A percentile compares a stretch with the other conserved stretches of the same genome.
Evolutionary conservation across 2,329 filamentous ascomycete genomes (phyloP).

Genomic region (Conoideocrella luteorostrata): DNA sequence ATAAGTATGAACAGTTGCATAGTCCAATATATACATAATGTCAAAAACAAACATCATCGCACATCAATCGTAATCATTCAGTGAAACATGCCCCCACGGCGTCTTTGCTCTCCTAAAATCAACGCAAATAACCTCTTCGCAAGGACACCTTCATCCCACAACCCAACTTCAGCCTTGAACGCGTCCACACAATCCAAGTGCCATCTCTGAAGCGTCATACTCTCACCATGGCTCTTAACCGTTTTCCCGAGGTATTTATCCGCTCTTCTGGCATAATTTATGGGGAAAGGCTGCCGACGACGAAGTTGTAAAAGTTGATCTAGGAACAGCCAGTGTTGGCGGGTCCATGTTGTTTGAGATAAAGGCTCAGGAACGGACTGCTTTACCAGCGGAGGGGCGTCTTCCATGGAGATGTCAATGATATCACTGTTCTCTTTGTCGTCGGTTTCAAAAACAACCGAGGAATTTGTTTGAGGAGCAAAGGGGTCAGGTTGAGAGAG

Average conservation of each 20-base stretch:
- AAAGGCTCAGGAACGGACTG: conserved; percentile 19
- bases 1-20: too few relatives aligned
- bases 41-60: neutral
- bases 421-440: conserved; percentile 28
- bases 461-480: too few relatives aligned
- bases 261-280: conserved; percentile 20
- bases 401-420: conserved; percentile 20
- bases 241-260: conserved; percentile 40
- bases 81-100: conserved; percentile 25
- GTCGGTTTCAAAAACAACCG: too few relatives aligned
- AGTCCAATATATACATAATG: too few relatives aligned
- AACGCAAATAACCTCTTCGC: conserved; percentile 48
- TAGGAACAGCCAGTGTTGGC: conserved; percentile 47
- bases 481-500: conserved; percentile 6
- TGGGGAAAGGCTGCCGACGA: conserved; percentile 30
- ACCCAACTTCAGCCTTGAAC: conserved; percentile 40
- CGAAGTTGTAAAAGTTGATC: conserved; percentile 46
- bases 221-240: conserved; percentile 39
- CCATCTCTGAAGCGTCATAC: conserved; percentile 46
- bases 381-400: conserved; percentile 17
- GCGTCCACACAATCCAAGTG: conserved; percentile 53
- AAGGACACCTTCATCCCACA: conserved; percentile 43
- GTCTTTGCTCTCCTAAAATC: conserved; percentile 41
- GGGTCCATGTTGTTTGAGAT: conserved; percentile 41
- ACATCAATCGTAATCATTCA: conserved; percentile 13